phyloP scores from a whole-genome alignment of 352 stramenopile genomes.

The Globisporangium alternatum region DNA sequence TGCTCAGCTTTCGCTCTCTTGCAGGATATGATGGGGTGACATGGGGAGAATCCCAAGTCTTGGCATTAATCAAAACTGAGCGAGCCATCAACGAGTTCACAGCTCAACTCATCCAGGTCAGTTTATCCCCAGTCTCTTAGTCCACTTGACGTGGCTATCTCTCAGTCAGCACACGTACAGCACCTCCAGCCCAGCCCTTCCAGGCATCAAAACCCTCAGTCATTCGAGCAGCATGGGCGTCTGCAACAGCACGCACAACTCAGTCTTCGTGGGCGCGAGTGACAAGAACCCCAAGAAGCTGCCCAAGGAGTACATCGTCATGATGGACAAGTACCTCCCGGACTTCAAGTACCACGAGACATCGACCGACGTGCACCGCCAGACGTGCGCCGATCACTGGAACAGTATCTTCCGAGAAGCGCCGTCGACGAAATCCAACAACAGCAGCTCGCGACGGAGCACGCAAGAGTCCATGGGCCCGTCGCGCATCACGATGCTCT shows the following conservation, averaged over 20 bases:
- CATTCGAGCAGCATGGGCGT: slow-evolving; percentile 7
- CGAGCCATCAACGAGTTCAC: too few species aligned
- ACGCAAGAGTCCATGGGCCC: slow-evolving; percentile 16
- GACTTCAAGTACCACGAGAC: slow-evolving; percentile 37
- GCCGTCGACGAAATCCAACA: slow-evolving; percentile 5
- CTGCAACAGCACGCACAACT: slow-evolving; percentile 23
- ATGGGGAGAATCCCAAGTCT: too few species aligned
- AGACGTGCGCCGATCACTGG: slow-evolving; percentile 33
- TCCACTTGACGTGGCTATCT: not conserved
- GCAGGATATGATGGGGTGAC: too few species aligned
- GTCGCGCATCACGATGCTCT: slow-evolving; percentile 31
- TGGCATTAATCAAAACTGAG: too few species aligned
- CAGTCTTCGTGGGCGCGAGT: slow-evolving; percentile 5
- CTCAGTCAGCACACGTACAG: not conserved
- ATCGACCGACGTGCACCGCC: slow-evolving; percentile 25
- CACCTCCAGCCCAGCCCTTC: not conserved
- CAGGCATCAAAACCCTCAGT: too few species aligned
- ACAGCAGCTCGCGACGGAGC: slow-evolving; percentile 20
- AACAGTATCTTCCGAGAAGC: slow-evolving; percentile 36
- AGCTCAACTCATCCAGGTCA: too few species aligned
- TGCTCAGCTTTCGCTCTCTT: too few species aligned
- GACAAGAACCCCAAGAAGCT: slow-evolving; percentile 22
- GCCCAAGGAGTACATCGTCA: slow-evolving; percentile 25
- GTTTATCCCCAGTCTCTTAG: not conserved
- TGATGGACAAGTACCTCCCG: slow-evolving; percentile 35